Base-by-base conservation (phyloP, 306 rosid species). In the Acacia acuminata region DNA sequence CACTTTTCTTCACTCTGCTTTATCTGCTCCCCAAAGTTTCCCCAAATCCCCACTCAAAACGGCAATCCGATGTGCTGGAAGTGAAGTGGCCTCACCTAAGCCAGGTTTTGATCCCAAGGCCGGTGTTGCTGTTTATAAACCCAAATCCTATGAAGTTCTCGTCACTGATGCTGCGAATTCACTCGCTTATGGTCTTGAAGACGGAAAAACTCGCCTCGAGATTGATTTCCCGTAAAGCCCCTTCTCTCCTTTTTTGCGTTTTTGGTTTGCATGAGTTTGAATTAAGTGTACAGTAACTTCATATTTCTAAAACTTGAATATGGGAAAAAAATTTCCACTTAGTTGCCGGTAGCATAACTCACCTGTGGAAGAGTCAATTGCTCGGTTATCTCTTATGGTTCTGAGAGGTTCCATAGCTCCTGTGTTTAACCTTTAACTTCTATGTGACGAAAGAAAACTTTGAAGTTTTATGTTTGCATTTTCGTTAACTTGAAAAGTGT, bases 211-310 rank as follows among this genome's bases (percentile, higher is more conserved):
- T 68, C 96, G 97, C 82, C 78, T 95, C 84, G 99, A 95, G 87
- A 93, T 93, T 61, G 99, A 95, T 90, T 95, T 95, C 82, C 99
- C 99, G 99, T 93, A 88, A 45, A 15, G n/a, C 12, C n/a, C 22
- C 22, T 25, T 38, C 15, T 43, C 50, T 67, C 32, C 30, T 16
- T 68, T 47, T 72, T 68, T 36, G 2, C 51, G 10, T 56, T 81
- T 71, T 69, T 19, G 17, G 8, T 42, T 64, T 63, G 22, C 27
- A n/a, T 47, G 5, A 32, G 22, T 24, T 5, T 17, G 10, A 64
- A 27, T 16, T 7, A 25, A 25, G 55, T 9, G 38, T 36, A 5
- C 15, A 69, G 55, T 71, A 38, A 43, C 17, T 48, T 14, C 44
- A 16, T 12, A 43, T 43, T 42, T 14, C 42, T 12, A 30, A 73